Conservation (phyloP, 106 monocot species). For the Posidonia australis region DNA sequence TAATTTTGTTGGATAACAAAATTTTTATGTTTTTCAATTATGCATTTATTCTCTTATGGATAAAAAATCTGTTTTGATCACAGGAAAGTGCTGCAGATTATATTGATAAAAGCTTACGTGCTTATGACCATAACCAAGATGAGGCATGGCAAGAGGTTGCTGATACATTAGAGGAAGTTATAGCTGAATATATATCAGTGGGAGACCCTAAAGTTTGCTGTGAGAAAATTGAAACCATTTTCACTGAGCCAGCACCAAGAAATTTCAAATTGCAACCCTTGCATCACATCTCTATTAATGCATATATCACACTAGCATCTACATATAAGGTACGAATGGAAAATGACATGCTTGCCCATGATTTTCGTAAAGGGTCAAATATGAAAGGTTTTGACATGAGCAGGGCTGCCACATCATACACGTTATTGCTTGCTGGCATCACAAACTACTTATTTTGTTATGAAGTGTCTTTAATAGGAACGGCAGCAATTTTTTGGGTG, state of each 20-base stretch:
- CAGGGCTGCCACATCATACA: conserved; percentile 48
- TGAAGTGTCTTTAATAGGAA: conserved; percentile 51
- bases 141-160: conserved; percentile 7
- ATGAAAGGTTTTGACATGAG: conserved; percentile 21
- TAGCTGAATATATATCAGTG: conserved; percentile 40
- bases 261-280: conserved; percentile 52
- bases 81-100: too few relatives aligned
- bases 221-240: conserved; percentile 43
- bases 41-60: too few relatives aligned
- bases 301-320: conserved; percentile 62
- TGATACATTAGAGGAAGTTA: conserved; percentile 43
- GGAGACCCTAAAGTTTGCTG: conserved; percentile 46
- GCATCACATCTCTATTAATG: conserved; percentile 54
- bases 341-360: not conserved
- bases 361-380: conserved; percentile 1
- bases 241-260: conserved; percentile 17
- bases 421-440: conserved; percentile 53
- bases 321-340: conserved; percentile 23
- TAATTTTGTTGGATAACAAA: too few relatives aligned
- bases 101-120: too few relatives aligned
- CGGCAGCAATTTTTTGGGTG: conserved; percentile 40
- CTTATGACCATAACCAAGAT: not conserved
- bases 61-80: too few relatives aligned
- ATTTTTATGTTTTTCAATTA: too few relatives aligned
- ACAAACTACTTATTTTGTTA: conserved; percentile 40